Base-by-base conservation (phyloP, 768 basidiomycete genomes). In the Filobasidium wieringae region DNA sequence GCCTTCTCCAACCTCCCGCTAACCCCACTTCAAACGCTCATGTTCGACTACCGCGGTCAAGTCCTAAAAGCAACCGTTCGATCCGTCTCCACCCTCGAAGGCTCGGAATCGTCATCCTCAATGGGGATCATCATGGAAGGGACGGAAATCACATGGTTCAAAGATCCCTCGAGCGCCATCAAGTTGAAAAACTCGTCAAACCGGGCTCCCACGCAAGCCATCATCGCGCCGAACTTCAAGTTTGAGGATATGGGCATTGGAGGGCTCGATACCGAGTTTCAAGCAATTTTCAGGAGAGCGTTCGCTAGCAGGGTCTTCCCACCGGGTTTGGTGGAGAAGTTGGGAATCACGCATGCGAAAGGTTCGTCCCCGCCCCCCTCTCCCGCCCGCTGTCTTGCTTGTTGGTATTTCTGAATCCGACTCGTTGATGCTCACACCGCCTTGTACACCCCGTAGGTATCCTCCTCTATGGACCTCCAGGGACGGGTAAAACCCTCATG, bases 221-320 rank as follows among this genome's bases (percentile, higher is more conserved):
- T 99, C 64, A 80, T 99, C 9, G 84, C 90, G 0, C 90, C 95
- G 1, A 96, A 96, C 75, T 99, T 99, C 81, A 97, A 95, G 74
- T 99, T 99, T 62, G 88, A 93, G 68, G 95, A 99, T 72, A 97
- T 99, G 93, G 95, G 95, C 17, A 97, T 99, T 67, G 95, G 95
- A 68, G 95, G 95, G 68, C 78, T 99, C 32, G 95, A 99, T 72
- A 79, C 82, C 7, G 95, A 99, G 71, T 99, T 99, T 70, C 82
- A 82, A 56, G 84, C 89, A 40, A 99, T 99, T 68, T 99, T 99
- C 79, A 87, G 95, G 71, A 86, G 95, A 68, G 95, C 95, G 0
- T 99, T 99, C 70, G 92, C 95, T 0, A 89, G 87, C 49, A 88
- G 95, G 45, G 90, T 99, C n/a, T 99, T 97, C 76, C 95, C 95